phyloP scores from a whole-genome alignment of 176 grass and related monocot species.

The Tuctoria greenei region DNA sequence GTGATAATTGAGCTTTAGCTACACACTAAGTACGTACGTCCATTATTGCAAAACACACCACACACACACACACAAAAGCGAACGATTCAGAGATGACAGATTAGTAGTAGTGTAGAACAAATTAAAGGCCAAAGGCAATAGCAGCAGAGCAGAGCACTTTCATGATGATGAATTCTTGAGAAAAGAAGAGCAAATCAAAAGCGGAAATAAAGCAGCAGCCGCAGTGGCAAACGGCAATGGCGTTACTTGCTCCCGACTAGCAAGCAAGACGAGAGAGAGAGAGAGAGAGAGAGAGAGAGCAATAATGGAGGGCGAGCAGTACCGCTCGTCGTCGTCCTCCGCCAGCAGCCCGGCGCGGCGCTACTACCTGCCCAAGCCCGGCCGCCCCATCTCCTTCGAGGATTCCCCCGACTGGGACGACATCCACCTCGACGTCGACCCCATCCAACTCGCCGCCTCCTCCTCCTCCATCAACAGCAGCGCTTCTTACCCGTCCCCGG shows the following conservation, averaged over 20 bases:
- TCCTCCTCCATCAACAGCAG: conserved; percentile 60
- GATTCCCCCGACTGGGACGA: conserved; percentile 99
- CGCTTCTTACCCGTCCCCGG: conserved; percentile 58
- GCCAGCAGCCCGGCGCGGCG: conserved; percentile 58
- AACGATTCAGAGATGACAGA: no score
- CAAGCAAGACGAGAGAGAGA: background rate
- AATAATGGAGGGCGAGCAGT: conserved; percentile 57
- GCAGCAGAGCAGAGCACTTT: background rate
- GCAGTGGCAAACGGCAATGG: background rate
- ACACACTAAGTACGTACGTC: background rate
- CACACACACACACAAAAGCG: background rate
- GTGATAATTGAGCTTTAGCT: background rate
- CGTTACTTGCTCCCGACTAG: background rate
- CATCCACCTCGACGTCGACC: conserved; percentile 58
- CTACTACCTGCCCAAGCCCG: conserved; percentile 74
- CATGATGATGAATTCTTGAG: background rate
- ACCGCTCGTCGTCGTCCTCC: conserved; percentile 81
- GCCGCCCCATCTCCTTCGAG: conserved; percentile 82
- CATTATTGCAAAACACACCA: background rate
- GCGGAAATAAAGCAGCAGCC: background rate
- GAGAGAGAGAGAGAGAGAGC: background rate
- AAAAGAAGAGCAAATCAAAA: conserved; percentile 1
- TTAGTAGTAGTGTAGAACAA: background rate
- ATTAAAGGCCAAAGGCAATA: background rate
- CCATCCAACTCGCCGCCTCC: conserved; percentile 44